These are phyloP conservation scores for Stephania yunnanensis DNA, from an alignment of 164 flowering plant species.

Conservation along the genomic window DNA sequence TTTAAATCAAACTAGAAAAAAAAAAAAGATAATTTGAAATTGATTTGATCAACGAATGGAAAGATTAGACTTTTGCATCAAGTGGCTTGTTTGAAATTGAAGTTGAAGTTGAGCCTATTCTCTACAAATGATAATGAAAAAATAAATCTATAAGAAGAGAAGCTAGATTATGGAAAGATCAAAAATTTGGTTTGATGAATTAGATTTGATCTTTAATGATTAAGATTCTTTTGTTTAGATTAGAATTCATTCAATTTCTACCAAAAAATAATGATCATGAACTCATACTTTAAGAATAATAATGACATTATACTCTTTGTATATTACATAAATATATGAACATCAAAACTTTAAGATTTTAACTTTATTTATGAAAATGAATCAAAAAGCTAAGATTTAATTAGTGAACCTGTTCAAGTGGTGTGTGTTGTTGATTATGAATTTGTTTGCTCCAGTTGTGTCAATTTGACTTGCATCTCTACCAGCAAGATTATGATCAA, in stretches of 20 bases:
- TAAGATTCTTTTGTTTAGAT: too few relatives aligned
- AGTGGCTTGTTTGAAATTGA: slow-evolving; percentile 60
- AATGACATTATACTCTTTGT: background rate
- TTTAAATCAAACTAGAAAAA: background rate
- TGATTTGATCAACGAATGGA: background rate
- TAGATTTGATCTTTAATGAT: background rate
- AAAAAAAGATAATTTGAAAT: background rate
- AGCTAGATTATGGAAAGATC: background rate
- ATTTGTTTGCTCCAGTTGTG: slow-evolving; percentile 28
- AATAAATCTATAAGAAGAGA: background rate
- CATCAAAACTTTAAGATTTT: slow-evolving; percentile 22
- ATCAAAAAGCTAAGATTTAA: background rate
- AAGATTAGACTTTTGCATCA: slow-evolving; percentile 69
- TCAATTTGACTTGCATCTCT: slow-evolving; percentile 38
- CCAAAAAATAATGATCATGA: too few relatives aligned
- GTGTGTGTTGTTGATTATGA: slow-evolving; percentile 31
- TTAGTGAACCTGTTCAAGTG: slow-evolving; percentile 50
- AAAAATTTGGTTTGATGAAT: slow-evolving; percentile 9
- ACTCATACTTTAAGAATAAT: background rate
- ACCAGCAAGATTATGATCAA: slow-evolving; percentile 31
- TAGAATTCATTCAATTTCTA: too few relatives aligned
- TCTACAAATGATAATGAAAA: slow-evolving; percentile 45
- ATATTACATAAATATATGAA: slow-evolving; percentile 10
- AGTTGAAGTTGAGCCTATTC: slow-evolving; percentile 56
- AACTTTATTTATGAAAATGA: slow-evolving; percentile 7